These are phyloP conservation scores for Fimicolochytrium jonesii DNA, from an alignment of 192 early-diverging fungal genomes.

Conservation along the genomic window DNA sequence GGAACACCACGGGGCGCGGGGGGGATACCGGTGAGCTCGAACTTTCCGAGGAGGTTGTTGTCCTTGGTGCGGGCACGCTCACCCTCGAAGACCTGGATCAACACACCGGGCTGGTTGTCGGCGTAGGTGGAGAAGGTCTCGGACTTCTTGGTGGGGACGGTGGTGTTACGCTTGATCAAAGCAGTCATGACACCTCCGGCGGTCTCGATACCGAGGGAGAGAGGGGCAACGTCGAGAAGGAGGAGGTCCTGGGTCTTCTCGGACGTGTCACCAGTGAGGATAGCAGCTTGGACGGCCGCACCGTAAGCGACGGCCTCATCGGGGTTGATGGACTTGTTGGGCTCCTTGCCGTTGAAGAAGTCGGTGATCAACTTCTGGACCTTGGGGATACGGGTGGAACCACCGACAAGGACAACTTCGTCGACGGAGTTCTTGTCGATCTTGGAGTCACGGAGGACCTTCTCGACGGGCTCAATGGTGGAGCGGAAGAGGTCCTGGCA, in stretches of 20 bases:
- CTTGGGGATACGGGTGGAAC: constrained; percentile 93
- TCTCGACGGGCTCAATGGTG: constrained; percentile 87
- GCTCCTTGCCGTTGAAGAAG: constrained; percentile 95
- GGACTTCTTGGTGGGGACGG: constrained; percentile 89
- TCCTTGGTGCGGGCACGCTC: constrained; percentile 89
- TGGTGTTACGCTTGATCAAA: constrained; percentile 90
- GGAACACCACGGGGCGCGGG: constrained; percentile 88
- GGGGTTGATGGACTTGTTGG: constrained; percentile 89
- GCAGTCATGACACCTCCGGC: constrained; percentile 95
- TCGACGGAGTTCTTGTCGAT: constrained; percentile 75
- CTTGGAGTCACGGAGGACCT: constrained; percentile 86
- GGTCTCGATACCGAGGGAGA: constrained; percentile 92
- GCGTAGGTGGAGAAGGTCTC: constrained; percentile 92
- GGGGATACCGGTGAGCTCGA: constrained; percentile 87
- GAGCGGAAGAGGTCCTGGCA: constrained; percentile 84
- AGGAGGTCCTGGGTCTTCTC: constrained; percentile 84
- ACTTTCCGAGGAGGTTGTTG: constrained; percentile 95
- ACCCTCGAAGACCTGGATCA: constrained; percentile 94
- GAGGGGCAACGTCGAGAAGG: constrained; percentile 85
- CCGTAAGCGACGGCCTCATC: constrained; percentile 94
- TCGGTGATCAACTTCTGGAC: constrained; percentile 78
- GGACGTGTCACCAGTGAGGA: constrained; percentile 72
- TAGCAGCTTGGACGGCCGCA: constrained; percentile 84
- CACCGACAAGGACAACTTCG: constrained; percentile 91
- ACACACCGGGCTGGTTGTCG: constrained; percentile 95